Conservation (phyloP, 2,329 filamentous ascomycete species). For the Penicillium sp. region DNA sequence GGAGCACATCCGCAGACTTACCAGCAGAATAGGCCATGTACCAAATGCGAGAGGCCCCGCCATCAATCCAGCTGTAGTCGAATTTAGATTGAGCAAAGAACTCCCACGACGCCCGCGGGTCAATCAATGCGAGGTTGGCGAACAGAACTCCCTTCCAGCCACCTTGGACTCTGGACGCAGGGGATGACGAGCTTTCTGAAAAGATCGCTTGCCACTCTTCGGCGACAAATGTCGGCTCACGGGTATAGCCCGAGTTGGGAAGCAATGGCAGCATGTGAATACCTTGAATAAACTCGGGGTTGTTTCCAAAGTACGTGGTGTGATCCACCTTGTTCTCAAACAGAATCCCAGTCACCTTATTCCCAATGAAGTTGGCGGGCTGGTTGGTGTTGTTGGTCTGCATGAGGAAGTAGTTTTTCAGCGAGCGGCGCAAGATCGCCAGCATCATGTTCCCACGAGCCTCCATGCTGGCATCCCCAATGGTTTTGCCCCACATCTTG, state of each 20-base stretch:
- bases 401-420: slow-evolving; percentile 81
- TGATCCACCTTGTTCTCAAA: slow-evolving; percentile 97
- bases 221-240: slow-evolving; percentile 62
- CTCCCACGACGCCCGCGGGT: slow-evolving; percentile 62
- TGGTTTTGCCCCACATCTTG: slow-evolving; percentile 87
- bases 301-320: slow-evolving; percentile 76
- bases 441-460: slow-evolving; percentile 80
- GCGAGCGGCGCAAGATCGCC: slow-evolving; percentile 64
- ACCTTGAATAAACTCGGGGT: slow-evolving; percentile 64
- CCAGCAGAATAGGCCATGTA: slow-evolving; percentile 69
- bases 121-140: slow-evolving; percentile 71
- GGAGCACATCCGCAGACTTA: background rate
- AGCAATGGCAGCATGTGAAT: slow-evolving; percentile 80
- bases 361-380: slow-evolving; percentile 69
- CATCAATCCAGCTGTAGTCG: slow-evolving; percentile 61
- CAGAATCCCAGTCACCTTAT: slow-evolving; percentile 64
- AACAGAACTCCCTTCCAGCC: slow-evolving; percentile 85
- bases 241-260: slow-evolving; percentile 61
- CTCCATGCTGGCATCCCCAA: slow-evolving; percentile 72
- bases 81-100: slow-evolving; percentile 68
- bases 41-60: slow-evolving; percentile 78
- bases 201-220: slow-evolving; percentile 84
- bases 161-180: slow-evolving; percentile 51
- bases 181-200: slow-evolving; percentile 57
- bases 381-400: slow-evolving; percentile 62